Percentiles rank a stretch among this genome's conserved stretches.
Conservation (phyloP, 805 yeast genomes). For the Ogataea ganodermae region DNA sequence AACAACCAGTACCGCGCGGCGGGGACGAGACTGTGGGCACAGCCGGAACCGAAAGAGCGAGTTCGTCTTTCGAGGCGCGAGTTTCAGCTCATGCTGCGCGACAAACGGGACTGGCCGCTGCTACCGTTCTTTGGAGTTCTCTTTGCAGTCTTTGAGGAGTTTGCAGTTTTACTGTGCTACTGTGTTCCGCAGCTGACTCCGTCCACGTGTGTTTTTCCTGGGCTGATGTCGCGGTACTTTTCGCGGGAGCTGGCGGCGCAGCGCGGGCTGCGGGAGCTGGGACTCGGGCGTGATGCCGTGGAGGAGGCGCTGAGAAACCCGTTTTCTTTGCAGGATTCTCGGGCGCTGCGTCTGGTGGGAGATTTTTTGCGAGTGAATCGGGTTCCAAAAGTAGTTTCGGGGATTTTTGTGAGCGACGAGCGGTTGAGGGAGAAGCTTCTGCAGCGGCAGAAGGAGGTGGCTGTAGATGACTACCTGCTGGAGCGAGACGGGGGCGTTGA, state of each 20-base stretch:
- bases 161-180: conserved; percentile 54
- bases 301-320: conserved; percentile 46
- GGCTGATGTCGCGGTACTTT: conserved; percentile 44
- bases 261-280: conserved; percentile 18
- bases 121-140: conserved; percentile 61
- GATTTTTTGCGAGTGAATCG: conserved; percentile 42
- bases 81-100: conserved; percentile 52
- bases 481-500: conserved; percentile 47
- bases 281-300: conserved; percentile 16
- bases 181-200: conserved; percentile 60
- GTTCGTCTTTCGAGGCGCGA: conserved; percentile 41
- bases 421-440: conserved; percentile 40
- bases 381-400: conserved; percentile 41
- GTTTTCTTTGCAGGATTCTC: conserved; percentile 41
- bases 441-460: conserved; percentile 44
- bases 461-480: conserved; percentile 54
- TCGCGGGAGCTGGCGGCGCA: conserved; percentile 27
- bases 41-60: conserved; percentile 8
- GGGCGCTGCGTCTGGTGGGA: conserved; percentile 38
- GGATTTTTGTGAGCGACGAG: conserved; percentile 39
- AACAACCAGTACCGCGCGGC: conserved; percentile 23
- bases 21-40: conserved; percentile 13
- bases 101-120: conserved; percentile 50
- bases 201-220: conserved; percentile 59
- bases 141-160: conserved; percentile 56